Evolutionary conservation across 306 rosid genomes (phyloP).

Genomic region (Senna tora): DNA sequence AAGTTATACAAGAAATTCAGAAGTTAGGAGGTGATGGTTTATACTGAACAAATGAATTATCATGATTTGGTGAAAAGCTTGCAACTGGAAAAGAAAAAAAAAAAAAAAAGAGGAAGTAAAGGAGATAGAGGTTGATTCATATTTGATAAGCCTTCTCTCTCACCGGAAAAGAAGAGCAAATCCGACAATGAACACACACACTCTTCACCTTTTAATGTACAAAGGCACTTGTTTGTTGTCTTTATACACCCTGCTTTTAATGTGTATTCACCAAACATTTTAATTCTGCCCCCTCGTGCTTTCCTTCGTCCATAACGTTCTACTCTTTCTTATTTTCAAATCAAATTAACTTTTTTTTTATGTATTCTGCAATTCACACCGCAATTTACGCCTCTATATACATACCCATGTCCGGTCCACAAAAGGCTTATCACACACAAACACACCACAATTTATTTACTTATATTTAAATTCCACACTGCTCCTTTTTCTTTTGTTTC

Average conservation of each 20-base stretch:
- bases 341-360: no score
- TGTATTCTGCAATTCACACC: background rate
- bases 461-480: background rate
- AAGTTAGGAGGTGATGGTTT: background rate
- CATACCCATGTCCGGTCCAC: background rate
- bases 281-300: background rate
- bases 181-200: background rate
- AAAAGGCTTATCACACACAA: background rate
- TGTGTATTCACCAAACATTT: no score
- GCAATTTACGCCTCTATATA: slow-evolving; percentile 6
- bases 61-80: no score
- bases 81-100: no score
- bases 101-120: no score
- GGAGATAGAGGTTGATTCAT: background rate
- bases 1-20: no score
- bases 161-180: background rate
- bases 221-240: background rate
- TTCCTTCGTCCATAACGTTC: background rate
- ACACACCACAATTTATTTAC: no score
- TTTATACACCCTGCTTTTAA: background rate
- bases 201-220: background rate
- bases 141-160: background rate
- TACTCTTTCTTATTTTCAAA: background rate
- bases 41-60: background rate
- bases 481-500: background rate